Base-by-base conservation (phyloP, 768 basidiomycete species). In the Lactifluus volemus region DNA sequence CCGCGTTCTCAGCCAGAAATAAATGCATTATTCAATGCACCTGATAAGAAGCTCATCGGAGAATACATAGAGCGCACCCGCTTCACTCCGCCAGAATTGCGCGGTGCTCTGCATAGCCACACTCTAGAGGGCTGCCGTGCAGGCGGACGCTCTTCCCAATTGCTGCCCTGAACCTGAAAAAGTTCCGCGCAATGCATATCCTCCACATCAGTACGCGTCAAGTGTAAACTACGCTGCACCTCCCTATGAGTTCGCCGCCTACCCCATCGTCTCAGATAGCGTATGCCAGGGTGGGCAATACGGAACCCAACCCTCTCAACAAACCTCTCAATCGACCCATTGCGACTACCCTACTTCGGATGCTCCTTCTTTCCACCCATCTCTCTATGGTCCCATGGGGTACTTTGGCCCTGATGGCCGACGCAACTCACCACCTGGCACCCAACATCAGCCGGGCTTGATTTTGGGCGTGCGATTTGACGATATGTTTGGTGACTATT, bases 161-260 rank as follows among this genome's bases (percentile, higher is more conserved):
- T n/a, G n/a, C n/a, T n/a, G n/a, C n/a, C n/a, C n/a, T n/a, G n/a
- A n/a, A n/a, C n/a, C n/a, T n/a, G n/a, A n/a, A n/a, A n/a, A n/a
- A n/a, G n/a, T 21, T 17, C 61, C 11, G 50, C 25, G 9, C 61
- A 55, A 9, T 32, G 12, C n/a, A 19, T 62, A 64, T 30, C 38
- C 42, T 41, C n/a, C 50, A 1, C 60, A 62, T 39, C 30, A 42
- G 29, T 49, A 53, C 34, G 5, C 41, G 8, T 5, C 51, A 8
- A 11, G 3, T 17, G 61, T 50, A n/a, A 65, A 65, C 44, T 65
- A 63, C 25, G 38, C 42, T 3, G 3, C 14, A 10, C 56, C 64
- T 19, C 64, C 57, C 2, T 65, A 51, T 21, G 64, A 65, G 47
- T 55, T 65, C 12, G 60, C 53, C 12, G 63, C 51, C 29, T 65